phyloP scores from a whole-genome alignment of 805 yeast species.

The Lachancea kluyveri region DNA sequence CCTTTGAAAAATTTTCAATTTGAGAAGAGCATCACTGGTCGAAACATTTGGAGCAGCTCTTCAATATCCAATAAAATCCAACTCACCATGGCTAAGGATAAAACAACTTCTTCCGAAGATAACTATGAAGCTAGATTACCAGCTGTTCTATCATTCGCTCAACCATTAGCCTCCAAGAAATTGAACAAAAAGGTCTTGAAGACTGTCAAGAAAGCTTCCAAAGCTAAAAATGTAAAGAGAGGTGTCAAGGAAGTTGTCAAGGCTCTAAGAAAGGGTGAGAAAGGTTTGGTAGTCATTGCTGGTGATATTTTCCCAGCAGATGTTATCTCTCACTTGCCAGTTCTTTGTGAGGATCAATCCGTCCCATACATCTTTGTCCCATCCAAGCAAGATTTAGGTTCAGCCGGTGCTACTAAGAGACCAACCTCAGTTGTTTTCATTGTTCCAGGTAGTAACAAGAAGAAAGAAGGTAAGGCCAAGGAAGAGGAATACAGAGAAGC shows the following conservation, averaged over 20 bases:
- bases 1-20: too few relatives aligned
- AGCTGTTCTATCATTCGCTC: conserved; percentile 86
- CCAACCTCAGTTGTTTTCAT: conserved; percentile 97
- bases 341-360: conserved; percentile 86
- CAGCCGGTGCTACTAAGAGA: conserved; percentile 98
- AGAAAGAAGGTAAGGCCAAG: conserved; percentile 60
- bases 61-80: too few relatives aligned
- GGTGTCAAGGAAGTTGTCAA: conserved; percentile 99
- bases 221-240: conserved; percentile 96
- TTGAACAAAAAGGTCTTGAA: conserved; percentile 91
- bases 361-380: conserved; percentile 94
- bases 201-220: conserved; percentile 95
- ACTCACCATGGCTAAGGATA: conserved; percentile 14
- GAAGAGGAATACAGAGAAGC: conserved; percentile 87
- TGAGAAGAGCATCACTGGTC: too few relatives aligned
- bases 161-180: conserved; percentile 93
- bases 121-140: conserved; percentile 90
- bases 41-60: too few relatives aligned
- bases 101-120: conserved; percentile 43
- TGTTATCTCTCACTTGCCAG: conserved; percentile 95
- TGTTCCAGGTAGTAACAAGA: conserved; percentile 91
- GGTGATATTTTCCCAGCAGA: conserved; percentile 98
- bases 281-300: conserved; percentile 92
- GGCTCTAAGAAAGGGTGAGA: conserved; percentile 95
- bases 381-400: conserved; percentile 95